Evolutionary conservation across 257 asterid species (phyloP).

Genomic region (Nicotiana paniculata): DNA sequence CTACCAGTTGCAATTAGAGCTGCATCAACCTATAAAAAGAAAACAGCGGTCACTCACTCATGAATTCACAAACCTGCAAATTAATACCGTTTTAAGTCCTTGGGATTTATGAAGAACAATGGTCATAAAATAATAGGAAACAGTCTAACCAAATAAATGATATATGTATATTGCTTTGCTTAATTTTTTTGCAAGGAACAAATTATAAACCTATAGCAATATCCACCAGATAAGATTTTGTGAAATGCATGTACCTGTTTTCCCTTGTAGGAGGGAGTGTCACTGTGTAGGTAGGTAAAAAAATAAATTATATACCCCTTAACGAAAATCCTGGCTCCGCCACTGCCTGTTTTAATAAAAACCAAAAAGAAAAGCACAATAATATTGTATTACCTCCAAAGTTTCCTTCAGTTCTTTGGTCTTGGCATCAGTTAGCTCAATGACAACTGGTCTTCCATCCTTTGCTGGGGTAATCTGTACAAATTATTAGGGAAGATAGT

Average conservation of each 20-base stretch:
- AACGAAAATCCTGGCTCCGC: no score
- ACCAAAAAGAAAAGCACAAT: neutral
- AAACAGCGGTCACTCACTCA: neutral
- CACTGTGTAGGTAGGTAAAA: no score
- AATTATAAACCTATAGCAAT: neutral
- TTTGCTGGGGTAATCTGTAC: slow-evolving; percentile 85
- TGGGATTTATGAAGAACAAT: neutral
- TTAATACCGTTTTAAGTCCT: neutral
- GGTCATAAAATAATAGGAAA: neutral
- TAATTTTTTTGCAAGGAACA: neutral
- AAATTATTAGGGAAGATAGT: neutral
- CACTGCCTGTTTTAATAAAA: neutral
- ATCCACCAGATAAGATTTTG: neutral
- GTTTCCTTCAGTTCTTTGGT: slow-evolving; percentile 86
- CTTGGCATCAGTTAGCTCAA: slow-evolving; percentile 95
- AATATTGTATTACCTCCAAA: slow-evolving; percentile 49
- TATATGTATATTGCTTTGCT: neutral
- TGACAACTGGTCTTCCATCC: slow-evolving; percentile 92
- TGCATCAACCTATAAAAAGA: slow-evolving; percentile 74
- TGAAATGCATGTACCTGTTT: neutral
- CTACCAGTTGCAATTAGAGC: slow-evolving; percentile 98
- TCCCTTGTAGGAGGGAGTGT: no score
- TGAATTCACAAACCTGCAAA: neutral
- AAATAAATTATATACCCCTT: no score
- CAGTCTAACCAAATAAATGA: no score